Evolutionary conservation across 1,284 basidiomycete genomes (phyloP).

Genomic region (Anthracocystis walkeri): DNA sequence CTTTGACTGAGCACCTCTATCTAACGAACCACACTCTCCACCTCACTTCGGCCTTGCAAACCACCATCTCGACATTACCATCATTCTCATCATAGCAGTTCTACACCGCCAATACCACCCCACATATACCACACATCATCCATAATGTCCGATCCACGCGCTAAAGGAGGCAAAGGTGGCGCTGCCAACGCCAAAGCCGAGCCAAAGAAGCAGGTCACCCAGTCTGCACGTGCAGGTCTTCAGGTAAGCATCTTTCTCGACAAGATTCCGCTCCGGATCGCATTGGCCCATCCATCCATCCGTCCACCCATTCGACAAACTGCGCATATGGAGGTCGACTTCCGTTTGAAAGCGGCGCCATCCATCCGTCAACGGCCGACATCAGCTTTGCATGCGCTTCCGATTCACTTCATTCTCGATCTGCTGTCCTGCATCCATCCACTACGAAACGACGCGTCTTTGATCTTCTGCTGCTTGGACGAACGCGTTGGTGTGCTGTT

Average conservation of each 20-base stretch:
- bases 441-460: slow-evolving; percentile 5
- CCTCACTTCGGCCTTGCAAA: slow-evolving; percentile 23
- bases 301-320: not conserved
- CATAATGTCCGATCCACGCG: slow-evolving; percentile 55
- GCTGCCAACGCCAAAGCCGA: slow-evolving; percentile 51
- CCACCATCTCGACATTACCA: slow-evolving; percentile 25
- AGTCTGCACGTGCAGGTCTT: slow-evolving; percentile 61
- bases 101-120: not conserved
- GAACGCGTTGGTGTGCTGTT: not conserved
- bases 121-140: not conserved
- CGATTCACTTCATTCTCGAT: not conserved
- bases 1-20: slow-evolving; percentile 19
- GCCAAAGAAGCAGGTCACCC: slow-evolving; percentile 56
- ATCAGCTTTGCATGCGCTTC: not conserved
- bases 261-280: not conserved
- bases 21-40: slow-evolving; percentile 7
- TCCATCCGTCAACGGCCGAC: slow-evolving; percentile 1
- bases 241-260: slow-evolving; percentile 55
- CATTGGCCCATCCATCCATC: slow-evolving; percentile 6
- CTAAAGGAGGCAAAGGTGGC: slow-evolving; percentile 57
- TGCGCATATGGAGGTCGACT: not conserved
- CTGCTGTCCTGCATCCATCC: not conserved
- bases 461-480: not conserved
- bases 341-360: not conserved
- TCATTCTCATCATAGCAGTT: slow-evolving; percentile 1